These are phyloP conservation scores for Tardiomyces blankii DNA, from an alignment of 1,139 yeast genomes.

Conservation along the genomic window DNA sequence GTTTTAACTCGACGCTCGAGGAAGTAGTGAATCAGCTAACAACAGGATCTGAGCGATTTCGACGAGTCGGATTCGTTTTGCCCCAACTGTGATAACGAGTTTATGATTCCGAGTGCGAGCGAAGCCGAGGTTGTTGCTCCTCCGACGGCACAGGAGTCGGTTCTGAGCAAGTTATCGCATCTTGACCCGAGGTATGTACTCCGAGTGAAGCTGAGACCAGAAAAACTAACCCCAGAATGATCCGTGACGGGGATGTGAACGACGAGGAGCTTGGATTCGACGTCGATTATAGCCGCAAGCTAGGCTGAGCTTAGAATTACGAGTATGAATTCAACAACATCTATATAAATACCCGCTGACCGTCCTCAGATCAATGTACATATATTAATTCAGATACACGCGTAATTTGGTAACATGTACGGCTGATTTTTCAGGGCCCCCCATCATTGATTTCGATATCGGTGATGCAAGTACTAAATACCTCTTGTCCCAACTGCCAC, in stretches of 20 bases:
- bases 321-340: no score
- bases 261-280: slow-evolving; percentile 24
- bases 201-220: not conserved
- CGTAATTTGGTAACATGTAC: no score
- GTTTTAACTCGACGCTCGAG: not conserved
- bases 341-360: no score
- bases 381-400: no score
- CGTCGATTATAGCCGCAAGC: not conserved
- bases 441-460: no score
- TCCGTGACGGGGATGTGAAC: slow-evolving; percentile 21
- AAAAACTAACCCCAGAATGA: slow-evolving; percentile 12
- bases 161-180: slow-evolving; percentile 5
- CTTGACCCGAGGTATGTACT: slow-evolving; percentile 19
- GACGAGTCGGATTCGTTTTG: slow-evolving; percentile 29
- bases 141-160: slow-evolving; percentile 3
- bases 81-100: slow-evolving; percentile 30
- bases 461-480: no score
- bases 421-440: no score
- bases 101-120: slow-evolving; percentile 15
- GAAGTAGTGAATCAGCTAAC: slow-evolving; percentile 12
- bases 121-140: slow-evolving; percentile 8
- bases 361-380: no score
- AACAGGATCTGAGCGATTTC: slow-evolving; percentile 23
- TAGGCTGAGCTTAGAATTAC: no score
- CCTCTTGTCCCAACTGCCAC: no score